Evolutionary conservation across 2,329 filamentous ascomycete species (phyloP).

Genomic region (Fusarium cicatricum): DNA sequence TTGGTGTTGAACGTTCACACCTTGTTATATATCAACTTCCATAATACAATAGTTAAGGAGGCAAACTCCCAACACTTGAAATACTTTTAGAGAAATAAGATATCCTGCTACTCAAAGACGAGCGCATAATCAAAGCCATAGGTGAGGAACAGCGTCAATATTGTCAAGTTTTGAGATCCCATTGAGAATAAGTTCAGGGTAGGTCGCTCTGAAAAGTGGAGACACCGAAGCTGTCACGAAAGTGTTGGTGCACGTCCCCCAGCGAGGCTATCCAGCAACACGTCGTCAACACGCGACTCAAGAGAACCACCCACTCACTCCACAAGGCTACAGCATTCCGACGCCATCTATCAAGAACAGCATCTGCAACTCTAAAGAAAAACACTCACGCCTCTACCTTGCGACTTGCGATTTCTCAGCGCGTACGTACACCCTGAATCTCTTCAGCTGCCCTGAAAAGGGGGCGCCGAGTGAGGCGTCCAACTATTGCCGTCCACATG

Average conservation of each 20-base stretch:
- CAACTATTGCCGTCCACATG: not conserved
- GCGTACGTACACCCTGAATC: conserved; percentile 24
- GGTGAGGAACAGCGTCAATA: no score
- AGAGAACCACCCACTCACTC: conserved; percentile 27
- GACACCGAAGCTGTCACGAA: not conserved
- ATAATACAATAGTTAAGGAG: no score
- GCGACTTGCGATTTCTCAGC: conserved; percentile 1
- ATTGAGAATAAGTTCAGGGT: not conserved
- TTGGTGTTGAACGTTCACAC: no score
- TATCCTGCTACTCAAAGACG: no score
- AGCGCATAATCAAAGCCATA: no score
- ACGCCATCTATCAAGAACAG: conserved; percentile 21
- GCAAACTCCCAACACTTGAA: no score
- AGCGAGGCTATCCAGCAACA: conserved; percentile 14
- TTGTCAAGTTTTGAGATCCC: no score
- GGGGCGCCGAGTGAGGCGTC: conserved; percentile 30
- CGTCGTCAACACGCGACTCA: conserved; percentile 27
- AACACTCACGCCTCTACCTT: conserved; percentile 21
- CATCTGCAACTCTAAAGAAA: conserved; percentile 9
- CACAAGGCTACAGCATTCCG: conserved; percentile 32
- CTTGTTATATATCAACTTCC: no score
- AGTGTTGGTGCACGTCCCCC: conserved; percentile 13
- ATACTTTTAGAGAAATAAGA: no score
- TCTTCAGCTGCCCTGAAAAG: conserved; percentile 20
- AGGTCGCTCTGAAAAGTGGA: not conserved